Evolutionary conservation across 495 filamentous ascomycete species (phyloP), one percentile per base, ranked within the genome.

Genomic region (Aspergillus heteromorphus): DNA sequence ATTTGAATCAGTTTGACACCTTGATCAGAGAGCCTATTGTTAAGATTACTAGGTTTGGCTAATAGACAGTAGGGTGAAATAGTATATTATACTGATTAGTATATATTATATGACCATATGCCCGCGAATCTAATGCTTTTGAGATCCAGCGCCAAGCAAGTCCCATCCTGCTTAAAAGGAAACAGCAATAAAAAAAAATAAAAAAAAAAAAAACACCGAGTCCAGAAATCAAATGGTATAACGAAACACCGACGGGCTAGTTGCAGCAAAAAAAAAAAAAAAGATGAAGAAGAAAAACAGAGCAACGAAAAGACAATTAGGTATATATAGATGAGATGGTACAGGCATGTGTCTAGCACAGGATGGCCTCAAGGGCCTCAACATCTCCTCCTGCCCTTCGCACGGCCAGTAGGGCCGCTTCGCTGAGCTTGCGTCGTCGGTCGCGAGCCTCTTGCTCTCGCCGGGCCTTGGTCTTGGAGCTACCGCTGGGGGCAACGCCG

Each of bases 401-500:
- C 13, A 96, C 83, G 36, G 86, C 89, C 63, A 81, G 79, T 43
- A 87, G 64, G 20, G 89, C 86, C 38, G 84, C 85, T 65, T 92
- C 83, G 57, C 82, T 85, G 57, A 95, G 64, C 73, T 84, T 85
- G 63, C 88, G 73, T 60, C 87, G 80, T 70, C 83, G 83, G 65
- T 97, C 93, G 43, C 76, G 74, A 10, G 90, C 90, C 74, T 95
- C 91, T 63, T 87, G 83, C 73, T 97, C 93, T 54, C 93, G 73
- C 40, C 92, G 73, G 43, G 90, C 91, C 65, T 96, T 97, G 23
- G 93, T 98, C 79, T 97, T 97, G 48, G 83, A 87, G 60, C 84
- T 89, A 31, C 93, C 93, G 48, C 83, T 88, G 13, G 93, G 93
- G 48, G 93, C 93, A 9, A 98, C 93, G 6, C 92, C 92, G 14